Base-by-base conservation (phyloP, 306 rosid genomes). In the Gleditsia sinensis region DNA sequence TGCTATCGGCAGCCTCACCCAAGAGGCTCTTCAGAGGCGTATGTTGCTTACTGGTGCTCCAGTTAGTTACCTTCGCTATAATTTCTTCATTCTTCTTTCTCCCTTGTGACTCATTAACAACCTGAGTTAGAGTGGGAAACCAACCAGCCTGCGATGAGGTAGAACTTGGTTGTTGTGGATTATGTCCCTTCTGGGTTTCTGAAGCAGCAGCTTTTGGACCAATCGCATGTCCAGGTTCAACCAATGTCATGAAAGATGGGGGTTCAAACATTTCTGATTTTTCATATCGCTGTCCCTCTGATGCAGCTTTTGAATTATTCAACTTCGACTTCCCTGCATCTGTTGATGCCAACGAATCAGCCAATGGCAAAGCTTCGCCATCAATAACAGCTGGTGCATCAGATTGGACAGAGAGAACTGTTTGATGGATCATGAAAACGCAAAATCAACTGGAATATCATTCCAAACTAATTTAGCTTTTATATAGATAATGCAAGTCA, bases 161-260 rank as follows among this genome's bases (percentile, higher is more conserved):
- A 6, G 89, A 37, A 56, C 61, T 73, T 5, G 79, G 50, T 74
- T 74, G 86, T 61, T 77, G 82, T 3, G 39, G 58, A 72, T 75
- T 78, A 40, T 46, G 81, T 11, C 64, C 80, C 16, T 72, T 87
- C 63, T 72, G 83, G 64, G 42, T 76, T 68, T 89, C 90, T 0
- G 85, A 74, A 34, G 60, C 49, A 40, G 74, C 69, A 5, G 76
- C 68, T n/a, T 89, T 81, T 71, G 77, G 71, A 60, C 58, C 80
- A 43, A 32, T 59, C 63, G 33, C 57, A 9, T 72, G 75, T 39
- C 50, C 67, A 16, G 84, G 78, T 74, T 91, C 92, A 16, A 92
- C 96, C 88, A 88, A 58, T 21, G 97, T 90, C 88, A 85, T 84
- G 85, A 94, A 94, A 59, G 97, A 94, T 4, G 96, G 99, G 3